Evolutionary conservation across 768 basidiomycete genomes (phyloP), one percentile per base, ranked within the genome.

Genomic region (Russula abietina): DNA sequence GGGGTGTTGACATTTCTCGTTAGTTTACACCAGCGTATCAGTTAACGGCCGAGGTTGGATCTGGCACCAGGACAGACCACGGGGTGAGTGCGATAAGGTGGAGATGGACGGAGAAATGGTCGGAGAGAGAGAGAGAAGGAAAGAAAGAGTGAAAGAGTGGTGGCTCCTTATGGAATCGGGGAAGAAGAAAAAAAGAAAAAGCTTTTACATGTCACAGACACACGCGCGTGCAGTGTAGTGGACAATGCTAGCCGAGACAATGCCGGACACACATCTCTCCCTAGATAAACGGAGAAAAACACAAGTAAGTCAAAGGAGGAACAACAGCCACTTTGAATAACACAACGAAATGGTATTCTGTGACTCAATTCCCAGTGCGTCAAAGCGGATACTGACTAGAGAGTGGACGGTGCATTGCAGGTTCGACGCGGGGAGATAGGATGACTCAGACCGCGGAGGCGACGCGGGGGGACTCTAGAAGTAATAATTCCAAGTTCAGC

Each of bases 181-280:
- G 19, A 48, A 26, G 57, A 57, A 57, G n/a, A 28, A 39, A n/a
- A 30, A 30, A 30, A 30, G 5, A 39, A 52, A 1, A 36, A 51
- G 41, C 28, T 43, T 45, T 45, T 45, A 30, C 28, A n/a, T 30
- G 24, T 36, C 54, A 52, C 39, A 28, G 46, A 22, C 33, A 38
- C 39, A 10, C 36, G 32, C 46, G 16, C 38, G 22, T 19, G 38
- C 33, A 1, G 33, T 16, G 28, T 5, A 39, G 38, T 39, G 7
- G 33, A 64, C 62, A 64, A 64, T 55, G 53, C 12, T n/a, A 46
- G 32, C 1, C 3, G 22, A 45, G 6, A 53, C 58, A 52, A 43
- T 26, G 41, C n/a, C 54, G 14, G 36, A 39, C 45, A 58, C 45
- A 33, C 52, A 1, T 24, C 30, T 30, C 28, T 30, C 10, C 6